Percentiles rank a stretch among this genome's conserved stretches.
phyloP scores from a whole-genome alignment of 352 stramenopile species.

The Thraustochytrium sp. region DNA sequence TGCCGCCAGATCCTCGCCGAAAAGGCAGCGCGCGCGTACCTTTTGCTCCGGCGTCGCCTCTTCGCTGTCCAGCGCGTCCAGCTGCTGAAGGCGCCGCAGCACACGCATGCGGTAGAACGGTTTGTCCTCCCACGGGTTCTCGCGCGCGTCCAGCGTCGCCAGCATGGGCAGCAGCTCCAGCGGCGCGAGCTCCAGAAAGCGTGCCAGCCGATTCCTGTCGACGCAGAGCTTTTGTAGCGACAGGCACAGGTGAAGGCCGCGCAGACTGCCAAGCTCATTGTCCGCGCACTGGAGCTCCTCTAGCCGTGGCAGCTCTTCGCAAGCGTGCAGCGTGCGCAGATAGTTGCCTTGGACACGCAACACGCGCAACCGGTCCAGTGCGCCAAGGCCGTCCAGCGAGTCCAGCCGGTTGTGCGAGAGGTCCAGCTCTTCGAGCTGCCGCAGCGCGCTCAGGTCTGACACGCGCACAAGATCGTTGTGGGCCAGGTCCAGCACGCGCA shows the following conservation, averaged over 20 bases:
- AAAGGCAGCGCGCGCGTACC: constrained; percentile 45
- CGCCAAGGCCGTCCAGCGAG: neutral
- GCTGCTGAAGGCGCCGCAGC: constrained; percentile 31
- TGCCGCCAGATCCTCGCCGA: constrained; percentile 42
- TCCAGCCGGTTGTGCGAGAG: constrained; percentile 41
- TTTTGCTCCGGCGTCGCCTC: constrained; percentile 44
- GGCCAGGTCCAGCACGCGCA: constrained; percentile 37
- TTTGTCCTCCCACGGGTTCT: constrained; percentile 15
- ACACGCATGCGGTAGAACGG: constrained; percentile 45
- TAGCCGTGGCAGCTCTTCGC: constrained; percentile 4
- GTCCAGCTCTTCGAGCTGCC: constrained; percentile 36
- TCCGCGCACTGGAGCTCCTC: constrained; percentile 13
- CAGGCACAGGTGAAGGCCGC: constrained; percentile 21
- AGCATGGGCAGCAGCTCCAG: constrained; percentile 35
- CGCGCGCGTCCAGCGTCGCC: neutral
- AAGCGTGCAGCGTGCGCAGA: constrained; percentile 17
- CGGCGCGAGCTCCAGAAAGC: constrained; percentile 29
- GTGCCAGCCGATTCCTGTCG: neutral
- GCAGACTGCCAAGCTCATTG: constrained; percentile 34
- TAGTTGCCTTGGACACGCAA: constrained; percentile 43
- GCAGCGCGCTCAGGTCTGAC: constrained; percentile 25
- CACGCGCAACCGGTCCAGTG: neutral
- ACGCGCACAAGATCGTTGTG: constrained; percentile 25
- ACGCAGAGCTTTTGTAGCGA: constrained; percentile 31
- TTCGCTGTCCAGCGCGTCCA: constrained; percentile 39